phyloP scores from a whole-genome alignment of 139 green algal genomes.

The Chlamydomonas eustigma region DNA sequence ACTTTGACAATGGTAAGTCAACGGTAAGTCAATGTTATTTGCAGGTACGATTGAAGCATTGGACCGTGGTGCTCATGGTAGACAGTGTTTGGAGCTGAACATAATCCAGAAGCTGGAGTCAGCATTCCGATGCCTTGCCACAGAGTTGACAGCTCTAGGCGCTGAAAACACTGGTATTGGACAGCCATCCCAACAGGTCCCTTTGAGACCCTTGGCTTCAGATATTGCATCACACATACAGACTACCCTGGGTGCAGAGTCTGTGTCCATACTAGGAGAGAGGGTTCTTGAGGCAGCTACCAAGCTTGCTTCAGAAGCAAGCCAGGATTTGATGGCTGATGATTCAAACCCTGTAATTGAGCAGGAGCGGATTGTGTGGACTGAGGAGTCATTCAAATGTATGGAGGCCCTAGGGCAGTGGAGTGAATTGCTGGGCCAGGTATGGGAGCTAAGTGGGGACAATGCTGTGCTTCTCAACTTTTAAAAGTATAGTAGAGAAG shows the following conservation, averaged over 20 bases:
- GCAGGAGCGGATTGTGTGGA: conserved; percentile 2
- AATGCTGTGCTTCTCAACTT: not conserved
- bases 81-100: not conserved
- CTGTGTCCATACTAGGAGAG: not conserved
- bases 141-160: too few species aligned
- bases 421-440: not conserved
- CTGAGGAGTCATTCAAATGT: not conserved
- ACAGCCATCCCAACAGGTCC: not conserved
- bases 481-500: too few species aligned
- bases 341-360: not conserved
- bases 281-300: not conserved
- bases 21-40: too few species aligned
- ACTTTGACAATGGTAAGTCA: too few species aligned
- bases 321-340: not conserved
- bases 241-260: not conserved
- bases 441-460: not conserved
- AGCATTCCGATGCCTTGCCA: not conserved
- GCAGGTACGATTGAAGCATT: not conserved
- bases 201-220: too few species aligned
- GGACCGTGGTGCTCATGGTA: not conserved
- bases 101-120: not conserved
- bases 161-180: not conserved
- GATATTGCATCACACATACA: not conserved
- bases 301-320: not conserved
- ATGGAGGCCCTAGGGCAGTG: conserved; percentile 1